A percentile compares a stretch with the other conserved stretches of the same genome.
Conservation (phyloP, 305 asterid genomes). For the Solanum hybrid region DNA sequence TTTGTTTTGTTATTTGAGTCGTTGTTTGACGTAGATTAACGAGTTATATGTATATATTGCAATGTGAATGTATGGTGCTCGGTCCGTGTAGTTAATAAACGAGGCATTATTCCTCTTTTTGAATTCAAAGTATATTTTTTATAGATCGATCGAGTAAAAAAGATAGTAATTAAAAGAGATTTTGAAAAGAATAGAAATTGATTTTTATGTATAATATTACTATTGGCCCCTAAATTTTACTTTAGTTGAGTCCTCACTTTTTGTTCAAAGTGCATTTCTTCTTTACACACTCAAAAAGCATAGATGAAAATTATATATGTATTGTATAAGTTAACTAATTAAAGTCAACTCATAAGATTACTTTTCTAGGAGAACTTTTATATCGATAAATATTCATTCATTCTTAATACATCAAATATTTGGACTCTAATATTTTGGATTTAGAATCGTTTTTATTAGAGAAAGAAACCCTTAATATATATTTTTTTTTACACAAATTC, state of each 20-base stretch:
- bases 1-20: neutral
- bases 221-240: neutral
- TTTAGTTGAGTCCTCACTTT: neutral
- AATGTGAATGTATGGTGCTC: neutral
- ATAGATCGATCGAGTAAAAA: neutral
- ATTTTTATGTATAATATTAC: too few species aligned
- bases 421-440: too few species aligned
- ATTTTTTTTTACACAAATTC: rapidly evolving
- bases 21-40: neutral
- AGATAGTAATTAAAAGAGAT: rapidly evolving
- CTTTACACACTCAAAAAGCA: neutral
- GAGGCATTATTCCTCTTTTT: too few species aligned
- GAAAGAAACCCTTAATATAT: too few species aligned
- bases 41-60: neutral
- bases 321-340: neutral
- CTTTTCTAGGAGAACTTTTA: too few species aligned
- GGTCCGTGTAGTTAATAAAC: neutral
- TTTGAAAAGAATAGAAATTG: too few species aligned
- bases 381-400: neutral
- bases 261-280: neutral
- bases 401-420: too few species aligned
- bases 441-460: too few species aligned
- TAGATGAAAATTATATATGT: neutral
- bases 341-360: neutral
- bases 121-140: too few species aligned